Conservation (phyloP, 2,329 filamentous ascomycete species). For the Penicillium polonicum region DNA sequence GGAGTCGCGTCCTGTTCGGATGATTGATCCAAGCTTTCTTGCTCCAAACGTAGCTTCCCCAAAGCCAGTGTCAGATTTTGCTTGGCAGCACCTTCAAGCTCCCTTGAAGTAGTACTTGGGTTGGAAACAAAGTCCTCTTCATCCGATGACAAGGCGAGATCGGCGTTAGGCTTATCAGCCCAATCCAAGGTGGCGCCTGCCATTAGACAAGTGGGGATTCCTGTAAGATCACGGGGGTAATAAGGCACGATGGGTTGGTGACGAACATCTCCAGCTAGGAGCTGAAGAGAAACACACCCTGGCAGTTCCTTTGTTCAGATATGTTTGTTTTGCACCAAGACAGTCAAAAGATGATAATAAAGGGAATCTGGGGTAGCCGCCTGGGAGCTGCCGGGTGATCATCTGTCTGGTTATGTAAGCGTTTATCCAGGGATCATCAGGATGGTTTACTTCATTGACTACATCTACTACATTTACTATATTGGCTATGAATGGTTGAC, state of each 20-base stretch:
- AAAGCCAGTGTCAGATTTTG: conserved; percentile 11
- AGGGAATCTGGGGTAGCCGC: conserved; percentile 8
- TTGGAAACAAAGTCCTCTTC: conserved; percentile 33
- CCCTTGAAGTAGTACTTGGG: conserved; percentile 26
- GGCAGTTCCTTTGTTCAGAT: neutral
- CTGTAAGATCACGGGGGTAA: conserved; percentile 1
- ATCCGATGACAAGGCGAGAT: conserved; percentile 28
- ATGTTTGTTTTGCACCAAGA: neutral
- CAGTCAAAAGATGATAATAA: neutral
- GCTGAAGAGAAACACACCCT: neutral
- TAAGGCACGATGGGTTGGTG: neutral
- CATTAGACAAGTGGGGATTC: conserved; percentile 21
- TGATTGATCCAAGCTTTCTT: conserved; percentile 9
- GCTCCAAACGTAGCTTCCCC: conserved; percentile 12
- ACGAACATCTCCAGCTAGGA: conserved; percentile 6
- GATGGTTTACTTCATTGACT: neutral
- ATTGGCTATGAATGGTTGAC: neutral
- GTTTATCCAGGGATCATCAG: neutral
- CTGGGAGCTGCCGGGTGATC: neutral
- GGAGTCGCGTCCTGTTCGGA: conserved; percentile 11
- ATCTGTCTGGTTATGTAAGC: neutral
- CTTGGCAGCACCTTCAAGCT: conserved; percentile 11
- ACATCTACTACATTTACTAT: neutral
- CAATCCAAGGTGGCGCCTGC: conserved; percentile 26
- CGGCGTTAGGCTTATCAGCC: conserved; percentile 25